phyloP scores from a whole-genome alignment of 2,329 filamentous ascomycete species.

The Monosporascus cannonballus region DNA sequence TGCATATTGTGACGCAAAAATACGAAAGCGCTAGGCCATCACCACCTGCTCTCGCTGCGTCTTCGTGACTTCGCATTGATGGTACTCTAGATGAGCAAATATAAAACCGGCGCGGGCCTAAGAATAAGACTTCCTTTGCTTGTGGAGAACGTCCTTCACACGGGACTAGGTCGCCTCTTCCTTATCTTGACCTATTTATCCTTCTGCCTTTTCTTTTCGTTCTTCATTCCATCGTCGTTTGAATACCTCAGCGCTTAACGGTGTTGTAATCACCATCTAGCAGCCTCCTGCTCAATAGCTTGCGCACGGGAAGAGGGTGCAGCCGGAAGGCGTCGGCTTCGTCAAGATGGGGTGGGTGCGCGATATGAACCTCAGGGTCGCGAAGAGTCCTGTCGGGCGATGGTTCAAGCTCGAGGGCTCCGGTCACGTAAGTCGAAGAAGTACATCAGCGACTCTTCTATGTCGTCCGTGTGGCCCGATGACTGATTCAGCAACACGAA shows the following conservation, averaged over 20 bases:
- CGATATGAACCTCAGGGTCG: conserved; percentile 50
- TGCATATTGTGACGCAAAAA: not conserved
- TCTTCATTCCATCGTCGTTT: not conserved
- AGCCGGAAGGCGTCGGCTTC: not conserved
- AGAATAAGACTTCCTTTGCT: not conserved
- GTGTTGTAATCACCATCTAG: not conserved
- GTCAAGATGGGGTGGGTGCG: conserved; percentile 43
- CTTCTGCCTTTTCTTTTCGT: not conserved
- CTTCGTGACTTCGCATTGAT: not conserved
- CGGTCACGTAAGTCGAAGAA: conserved; percentile 60
- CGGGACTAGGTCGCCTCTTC: not conserved
- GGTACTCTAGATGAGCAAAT: not conserved
- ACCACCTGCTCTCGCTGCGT: not conserved
- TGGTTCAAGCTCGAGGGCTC: conserved; percentile 79
- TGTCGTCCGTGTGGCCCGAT: not conserved
- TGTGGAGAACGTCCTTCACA: not conserved
- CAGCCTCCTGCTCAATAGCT: too few relatives aligned
- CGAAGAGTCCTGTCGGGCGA: conserved; percentile 57
- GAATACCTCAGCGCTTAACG: not conserved
- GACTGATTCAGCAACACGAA: conserved; percentile 20
- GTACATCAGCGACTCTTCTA: not conserved
- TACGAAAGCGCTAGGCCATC: not conserved
- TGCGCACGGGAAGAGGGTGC: not conserved
- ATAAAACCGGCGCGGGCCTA: not conserved
- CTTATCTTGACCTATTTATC: not conserved